A percentile compares a stretch with the other conserved stretches of the same genome.
Conservation (phyloP, 331 rosid species). For the Spiraea crenata region DNA sequence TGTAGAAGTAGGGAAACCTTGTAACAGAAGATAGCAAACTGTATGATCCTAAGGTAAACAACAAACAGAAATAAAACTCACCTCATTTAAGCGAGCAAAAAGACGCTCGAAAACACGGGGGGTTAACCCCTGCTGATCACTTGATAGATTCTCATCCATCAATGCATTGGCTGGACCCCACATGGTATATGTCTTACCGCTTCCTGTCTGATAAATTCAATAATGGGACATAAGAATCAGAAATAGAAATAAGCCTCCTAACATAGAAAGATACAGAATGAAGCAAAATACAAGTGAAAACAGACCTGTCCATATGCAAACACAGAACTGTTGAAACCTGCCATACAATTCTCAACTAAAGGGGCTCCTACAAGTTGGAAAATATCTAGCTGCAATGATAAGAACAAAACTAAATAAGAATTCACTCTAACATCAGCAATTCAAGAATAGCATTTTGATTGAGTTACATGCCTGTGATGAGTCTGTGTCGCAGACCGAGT, state of each 20-base stretch:
- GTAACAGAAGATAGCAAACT: not conserved
- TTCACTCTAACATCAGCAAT: conserved; percentile 15
- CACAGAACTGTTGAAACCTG: conserved; percentile 96
- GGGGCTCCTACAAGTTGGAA: conserved; percentile 92
- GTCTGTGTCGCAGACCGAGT: conserved; percentile 79
- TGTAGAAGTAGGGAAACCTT: conserved; percentile 25
- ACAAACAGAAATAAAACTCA: conserved; percentile 30
- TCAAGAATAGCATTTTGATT: conserved; percentile 12
- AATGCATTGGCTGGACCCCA: conserved; percentile 99
- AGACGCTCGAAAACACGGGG: conserved; percentile 87
- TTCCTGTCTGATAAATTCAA: conserved; percentile 70
- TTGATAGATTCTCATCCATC: conserved; percentile 50
- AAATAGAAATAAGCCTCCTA: not conserved
- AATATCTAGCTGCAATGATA: conserved; percentile 70
- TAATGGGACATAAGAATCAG: conserved; percentile 1
- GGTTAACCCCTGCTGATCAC: conserved; percentile 84
- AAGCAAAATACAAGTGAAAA: conserved; percentile 5
- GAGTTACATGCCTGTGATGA: conserved; percentile 75
- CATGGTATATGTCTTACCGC: conserved; percentile 98
- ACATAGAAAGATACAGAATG: not conserved
- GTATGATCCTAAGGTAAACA: not conserved
- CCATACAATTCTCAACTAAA: conserved; percentile 90
- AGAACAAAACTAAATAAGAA: conserved; percentile 9
- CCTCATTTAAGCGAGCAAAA: conserved; percentile 85
- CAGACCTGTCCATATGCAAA: conserved; percentile 98